Evolutionary conservation across 176 grass and related monocot genomes (phyloP), one percentile per base, ranked within the genome.

Genomic region (Musa schizocarpa): DNA sequence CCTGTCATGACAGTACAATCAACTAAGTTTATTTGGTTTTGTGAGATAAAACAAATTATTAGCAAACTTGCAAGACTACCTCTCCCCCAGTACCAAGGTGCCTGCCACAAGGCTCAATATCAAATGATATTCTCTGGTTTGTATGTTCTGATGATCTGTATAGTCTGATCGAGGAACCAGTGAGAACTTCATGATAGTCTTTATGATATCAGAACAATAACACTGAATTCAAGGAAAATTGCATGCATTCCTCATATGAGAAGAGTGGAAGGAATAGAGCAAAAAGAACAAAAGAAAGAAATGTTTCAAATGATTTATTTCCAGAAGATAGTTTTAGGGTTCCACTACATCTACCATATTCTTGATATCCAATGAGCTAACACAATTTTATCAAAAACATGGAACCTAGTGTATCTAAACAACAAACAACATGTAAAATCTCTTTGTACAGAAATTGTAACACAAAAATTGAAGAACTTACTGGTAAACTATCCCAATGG

Each of bases 121-220:
- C 94, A 87, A 98, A 98, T 73, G 92, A 83, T 87, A 98, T 88
- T 83, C 84, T 87, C 63, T 98, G 94, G 75, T 98, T 93, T 65
- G 94, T 98, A 81, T 87, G 77, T 69, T 98, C 90, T 79, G 88
- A 82, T 52, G 84, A 87, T 90, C 90, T 85, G 74, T 98, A 98
- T 79, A 98, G 62, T 86, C 90, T 93, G 79, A 76, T 83, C 21
- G 77, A 66, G 52, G 62, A 58, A 76, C 72, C 13, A 69, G 59
- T 12, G 51, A 9, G 78, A n/a, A 63, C 22, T 25, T 34, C 68
- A 79, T 63, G n/a, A 63, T 43, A 63, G 51, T 16, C 23, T 11
- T 53, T 57, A 27, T 2, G 11, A 11, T 17, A 51, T 53, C 10
- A 34, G 16, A 56, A 56, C 29, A 27, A 74, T 4, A 13, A 9